Base-by-base conservation (phyloP, 1,139 yeast species). In the Kodamaea suecica region DNA sequence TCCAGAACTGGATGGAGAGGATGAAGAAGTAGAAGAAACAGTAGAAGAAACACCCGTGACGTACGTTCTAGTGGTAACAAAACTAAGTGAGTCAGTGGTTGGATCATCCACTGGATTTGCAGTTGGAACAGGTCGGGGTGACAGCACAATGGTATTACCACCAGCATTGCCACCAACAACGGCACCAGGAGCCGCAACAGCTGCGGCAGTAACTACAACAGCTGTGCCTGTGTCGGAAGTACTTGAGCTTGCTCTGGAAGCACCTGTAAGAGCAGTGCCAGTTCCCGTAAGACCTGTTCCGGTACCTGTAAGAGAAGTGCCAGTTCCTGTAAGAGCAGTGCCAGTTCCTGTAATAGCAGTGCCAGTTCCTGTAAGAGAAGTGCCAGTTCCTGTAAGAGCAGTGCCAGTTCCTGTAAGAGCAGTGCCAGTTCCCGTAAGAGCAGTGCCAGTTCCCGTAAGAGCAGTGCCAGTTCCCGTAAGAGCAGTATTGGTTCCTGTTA, bases 401-500 rank as follows among this genome's bases (percentile, higher is more conserved):
- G 40, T 31, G 6, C 35, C 40, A 29, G 38, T 23, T n/a, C n/a
- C n/a, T 3, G 36, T 36, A 5, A 23, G 12, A 23, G 49, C 37
- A 19, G 48, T 37, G 27, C 42, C 37, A 16, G 54, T 43, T 9
- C 44, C 38, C 13, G 43, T 39, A 24, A 36, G 41, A 16, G 43
- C 21, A 19, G 21, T 42, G 30, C 28, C 32, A 23, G 43, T 36
- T 11, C 34, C 34, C 25, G 44, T 34, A 25, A 49, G 44, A 25
- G 49, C 44, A 26, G 44, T 19, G 9, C 21, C 21, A 19, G 21
- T 19, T 19, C 21, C 21, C 6, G 57, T 57, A 33, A 52, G 52
- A 5, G 55, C 44, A 34, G 65, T 51, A 5, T 69, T 69, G 29
- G 78, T 82, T 41, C 80, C 69, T 4, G 42, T 24, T 13, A 56